Base-by-base conservation (phyloP, 1,284 basidiomycete genomes). In the Pseudomicrostroma phylloplanum region DNA sequence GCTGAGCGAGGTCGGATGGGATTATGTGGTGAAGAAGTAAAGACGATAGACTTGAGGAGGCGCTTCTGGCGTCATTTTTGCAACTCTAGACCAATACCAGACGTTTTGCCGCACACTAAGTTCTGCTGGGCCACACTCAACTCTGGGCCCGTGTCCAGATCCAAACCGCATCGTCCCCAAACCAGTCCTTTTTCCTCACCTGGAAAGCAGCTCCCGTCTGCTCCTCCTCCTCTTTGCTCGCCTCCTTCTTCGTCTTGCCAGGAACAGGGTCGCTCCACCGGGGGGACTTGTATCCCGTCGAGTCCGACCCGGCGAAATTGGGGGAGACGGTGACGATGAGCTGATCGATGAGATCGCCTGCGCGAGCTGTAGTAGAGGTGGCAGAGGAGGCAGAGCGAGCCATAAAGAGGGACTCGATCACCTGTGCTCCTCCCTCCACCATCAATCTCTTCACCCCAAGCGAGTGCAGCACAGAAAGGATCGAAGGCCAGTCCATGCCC, bases 371-470 rank as follows among this genome's bases (percentile, higher is more conserved):
- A 46, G 15, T 13, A 21, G 21, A 15, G 13, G 55, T 55, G n/a
- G 30, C 30, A 36, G 30, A 36, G 30, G 30, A 36, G n/a, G 55
- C 36, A 15, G 59, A 58, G 39, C 63, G 62, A 9, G 69, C 61
- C 21, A 75, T 72, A 0, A 96, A 81, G 80, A 94, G 91, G 1
- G 89, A 86, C 17, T 84, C 83, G 61, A 98, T 92, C 63, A 97
- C 84, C 4, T 82, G 81, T 3, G 91, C 89, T 17, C 94, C 94
- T 58, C 94, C 94, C 82, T 98, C 94, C 11, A 96, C 88, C 94
- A 98, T 98, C 58, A 96, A 82, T 2, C 87, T 88, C 8, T 80
- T 80, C 62, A 96, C 83, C 11, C 85, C 86, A 13, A 54, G 73
- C 23, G 65, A n/a, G 51, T 58, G 56, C 25, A 78, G 55, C 1